Evolutionary conservation across 1,139 yeast species (phyloP), one percentile per base, ranked within the genome.

Genomic region (Keqinozyma sinolaborantium): DNA sequence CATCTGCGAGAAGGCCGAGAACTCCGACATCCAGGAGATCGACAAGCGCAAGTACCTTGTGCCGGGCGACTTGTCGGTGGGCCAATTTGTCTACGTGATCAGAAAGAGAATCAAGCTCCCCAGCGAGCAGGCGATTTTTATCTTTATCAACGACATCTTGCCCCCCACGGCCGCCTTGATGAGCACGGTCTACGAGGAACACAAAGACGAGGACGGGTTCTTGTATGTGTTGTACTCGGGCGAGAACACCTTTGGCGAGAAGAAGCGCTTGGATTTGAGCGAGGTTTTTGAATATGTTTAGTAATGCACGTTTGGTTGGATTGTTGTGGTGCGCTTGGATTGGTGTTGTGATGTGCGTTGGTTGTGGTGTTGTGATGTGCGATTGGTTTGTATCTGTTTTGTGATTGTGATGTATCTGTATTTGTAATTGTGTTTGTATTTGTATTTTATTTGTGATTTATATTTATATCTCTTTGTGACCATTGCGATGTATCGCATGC

Each of bases 91-190:
- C 33, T 92, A 92, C 53, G 98, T 92, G 39, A 87, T 92, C 50
- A 82, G 98, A 63, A 88, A 90, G 68, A 82, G 98, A 59, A 90
- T 92, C 60, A 85, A 85, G 70, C 76, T 92, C 44, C 95, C 97
- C 28, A 86, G 96, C 26, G 98, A 92, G 62, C 90, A 92, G 80
- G 98, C 98, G 29, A 90, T 92, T 46, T 92, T 92, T 61, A 88
- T 92, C 47, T 92, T 92, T 60, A 95, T 92, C 41, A 90, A 92
- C 56, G 98, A 92, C 56, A 90, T 92, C 38, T 74, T 92, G 49
- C 98, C 98, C 14, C 97, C 97, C 30, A 92, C 98, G 2, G 97
- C 97, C 14, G 95, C 97, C 16, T 76, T 92, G 49, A 88, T 92
- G 90, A 83, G 95, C 48, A 77, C 92, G 18, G 84, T 92, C 42